Base-by-base conservation (phyloP, 768 basidiomycete species). In the Trametes gibbosa region DNA sequence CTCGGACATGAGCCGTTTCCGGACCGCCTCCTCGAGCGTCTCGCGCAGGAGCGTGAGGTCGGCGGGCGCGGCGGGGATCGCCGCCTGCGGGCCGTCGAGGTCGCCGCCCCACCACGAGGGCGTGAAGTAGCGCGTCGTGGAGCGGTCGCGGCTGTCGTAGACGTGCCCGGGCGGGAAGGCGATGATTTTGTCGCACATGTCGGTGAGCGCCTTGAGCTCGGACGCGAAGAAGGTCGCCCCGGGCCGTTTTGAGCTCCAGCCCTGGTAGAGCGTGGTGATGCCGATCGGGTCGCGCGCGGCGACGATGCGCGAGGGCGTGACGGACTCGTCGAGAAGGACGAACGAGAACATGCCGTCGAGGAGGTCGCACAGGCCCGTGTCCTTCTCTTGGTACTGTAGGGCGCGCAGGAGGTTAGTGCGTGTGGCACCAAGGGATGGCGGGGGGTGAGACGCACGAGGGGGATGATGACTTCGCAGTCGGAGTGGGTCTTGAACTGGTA, bases 331-430 rank as follows among this genome's bases (percentile, higher is more conserved):
- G 58, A 98, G 80, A 45, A 98, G 83, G 63, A 98, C 90, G 69
- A 98, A 99, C 1, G 96, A 95, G 78, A 99, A 99, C 92, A 99
- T 96, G 64, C 97, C 97, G 70, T 99, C 97, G 59, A 99, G 87
- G 69, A 84, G 78, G 69, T 76, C 75, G 75, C 90, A 92, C 25
- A 96, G 76, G 3, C 81, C 82, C 64, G 84, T 91, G 69, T 78
- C 95, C 68, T 91, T 73, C 75, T 92, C 89, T 66, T 81, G 79
- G 77, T 97, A 98, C 96, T 98, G n/a, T n/a, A 64, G 10, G 32
- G 13, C n/a, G 29, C 40, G 49, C 29, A 10, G 23, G 47, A 32
- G 25, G 46, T 50, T n/a, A 17, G 24, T 17, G 24, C 10, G 16
- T 14, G 12, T 5, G 25, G 3, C 41, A 17, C 25, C 17, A 10